Percentiles rank a stretch among this genome's conserved stretches.
Evolutionary conservation across 371 early-diverging fungal species (phyloP).

Genomic region (Rhizopus microsporus): DNA sequence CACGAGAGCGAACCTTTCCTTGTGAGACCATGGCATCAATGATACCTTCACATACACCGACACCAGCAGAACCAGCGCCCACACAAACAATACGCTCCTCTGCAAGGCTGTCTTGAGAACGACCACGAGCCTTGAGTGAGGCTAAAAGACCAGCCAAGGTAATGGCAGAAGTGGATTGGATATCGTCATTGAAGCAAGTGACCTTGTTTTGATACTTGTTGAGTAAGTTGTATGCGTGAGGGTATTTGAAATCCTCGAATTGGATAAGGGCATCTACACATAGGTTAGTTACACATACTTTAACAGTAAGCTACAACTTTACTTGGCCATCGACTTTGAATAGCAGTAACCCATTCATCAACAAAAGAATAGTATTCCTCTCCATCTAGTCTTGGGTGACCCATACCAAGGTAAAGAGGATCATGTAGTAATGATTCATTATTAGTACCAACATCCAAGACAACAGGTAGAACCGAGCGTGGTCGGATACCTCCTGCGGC

Average conservation of each 20-base stretch:
- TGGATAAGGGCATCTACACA: constrained; percentile 50
- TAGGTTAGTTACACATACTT: neutral
- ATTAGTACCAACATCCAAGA: constrained; percentile 69
- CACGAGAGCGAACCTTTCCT: constrained; percentile 55
- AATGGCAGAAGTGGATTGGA: constrained; percentile 68
- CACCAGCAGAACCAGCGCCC: constrained; percentile 72
- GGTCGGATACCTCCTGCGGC: constrained; percentile 71
- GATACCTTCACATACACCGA: constrained; percentile 70
- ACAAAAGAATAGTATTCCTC: constrained; percentile 65
- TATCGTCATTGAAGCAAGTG: constrained; percentile 73
- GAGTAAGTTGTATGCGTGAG: constrained; percentile 61
- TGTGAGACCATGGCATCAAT: constrained; percentile 65
- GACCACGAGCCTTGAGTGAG: constrained; percentile 56
- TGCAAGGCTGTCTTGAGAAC: constrained; percentile 38
- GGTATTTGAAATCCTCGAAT: constrained; percentile 59
- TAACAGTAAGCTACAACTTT: constrained; percentile 20
- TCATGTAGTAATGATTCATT: constrained; percentile 60
- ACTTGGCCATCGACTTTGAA: constrained; percentile 64
- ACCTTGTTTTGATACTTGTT: constrained; percentile 62
- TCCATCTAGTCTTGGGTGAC: constrained; percentile 61
- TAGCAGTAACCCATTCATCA: constrained; percentile 67
- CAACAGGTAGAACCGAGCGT: constrained; percentile 62
- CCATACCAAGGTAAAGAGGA: constrained; percentile 68
- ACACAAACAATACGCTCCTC: constrained; percentile 62
- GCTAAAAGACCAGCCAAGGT: constrained; percentile 66